Base-by-base conservation (phyloP, 495 filamentous ascomycete genomes). In the Penicillium bialowiezense region DNA sequence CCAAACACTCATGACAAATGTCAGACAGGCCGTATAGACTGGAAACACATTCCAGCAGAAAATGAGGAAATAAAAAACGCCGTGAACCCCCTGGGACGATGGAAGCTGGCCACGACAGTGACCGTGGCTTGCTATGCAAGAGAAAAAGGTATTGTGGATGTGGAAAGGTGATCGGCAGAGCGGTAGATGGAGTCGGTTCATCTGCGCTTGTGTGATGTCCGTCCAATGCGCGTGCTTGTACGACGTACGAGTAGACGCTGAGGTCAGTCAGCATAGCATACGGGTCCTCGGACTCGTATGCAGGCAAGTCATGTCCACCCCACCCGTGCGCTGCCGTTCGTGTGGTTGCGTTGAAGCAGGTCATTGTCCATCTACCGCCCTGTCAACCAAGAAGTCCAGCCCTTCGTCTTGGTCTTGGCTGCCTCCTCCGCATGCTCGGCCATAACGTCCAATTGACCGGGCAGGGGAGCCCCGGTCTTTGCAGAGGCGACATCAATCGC, bases 311-410 rank as follows among this genome's bases (percentile, higher is more conserved):
- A 39, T 37, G 24, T 20, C 29, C 14, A 36, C 37, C 23, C 48
- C 34, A 41, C 34, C 21, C 26, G 34, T 34, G 29, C 35, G 21
- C 41, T 36, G 37, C 32, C 34, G 41, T 41, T 42, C 32, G 24
- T 35, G 46, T 47, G 18, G 28, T 48, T 48, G 28, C 44, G 17
- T 20, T 13, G 8, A n/a, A 15, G 35, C 14, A 24, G 18, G n/a
- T 21, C 17, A 3, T 13, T 39, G 5, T 5, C 20, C 18, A 40
- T 56, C 59, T 53, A 74, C 59, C 67, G 70, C 15, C 70, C 65
- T 31, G 68, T 72, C 39, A 74, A 48, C 72, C 73, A 75, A 52
- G 67, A 69, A 47, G 58, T 68, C 73, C 73, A 76, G 47, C 73
- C 64, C 52, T 61, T 60, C 12, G 66, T 59, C 35, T 60, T 67